Conservation (phyloP, 768 basidiomycete genomes). For the Rhizopogon vulgaris region DNA sequence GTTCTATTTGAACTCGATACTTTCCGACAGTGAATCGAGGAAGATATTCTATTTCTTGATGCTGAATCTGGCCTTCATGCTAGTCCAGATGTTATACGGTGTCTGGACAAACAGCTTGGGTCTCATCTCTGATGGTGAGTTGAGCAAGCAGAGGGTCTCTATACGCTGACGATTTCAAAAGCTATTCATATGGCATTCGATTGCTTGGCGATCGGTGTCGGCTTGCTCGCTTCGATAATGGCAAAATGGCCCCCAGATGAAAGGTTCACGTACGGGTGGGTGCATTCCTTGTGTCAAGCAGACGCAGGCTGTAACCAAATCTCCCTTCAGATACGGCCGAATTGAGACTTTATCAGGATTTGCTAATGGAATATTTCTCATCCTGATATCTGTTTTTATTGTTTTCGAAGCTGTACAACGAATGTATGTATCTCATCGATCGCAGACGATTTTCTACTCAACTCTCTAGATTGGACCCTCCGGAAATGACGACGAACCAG, state of each 20-base stretch:
- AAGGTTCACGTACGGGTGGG: constrained; percentile 90
- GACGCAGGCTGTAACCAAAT: neutral
- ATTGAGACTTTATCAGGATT: constrained; percentile 98
- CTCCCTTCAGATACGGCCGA: constrained; percentile 67
- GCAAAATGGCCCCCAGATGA: constrained; percentile 96
- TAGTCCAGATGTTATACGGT: constrained; percentile 94
- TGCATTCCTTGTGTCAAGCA: constrained; percentile 3
- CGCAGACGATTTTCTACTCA: neutral
- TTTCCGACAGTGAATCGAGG: constrained; percentile 86
- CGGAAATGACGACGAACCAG: constrained; percentile 96
- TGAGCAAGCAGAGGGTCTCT: neutral
- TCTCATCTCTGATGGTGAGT: constrained; percentile 90
- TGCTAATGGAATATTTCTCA: constrained; percentile 92
- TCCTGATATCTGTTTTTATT: constrained; percentile 95
- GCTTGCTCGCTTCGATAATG: constrained; percentile 94
- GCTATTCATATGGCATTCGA: constrained; percentile 99
- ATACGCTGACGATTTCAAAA: constrained; percentile 24
- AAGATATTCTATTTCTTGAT: constrained; percentile 97
- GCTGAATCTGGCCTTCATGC: constrained; percentile 93
- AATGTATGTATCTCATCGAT: constrained; percentile 45
- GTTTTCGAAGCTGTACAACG: constrained; percentile 97
- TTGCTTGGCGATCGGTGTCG: constrained; percentile 94
- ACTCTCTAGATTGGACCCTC: constrained; percentile 70
- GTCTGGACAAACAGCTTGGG: constrained; percentile 97
- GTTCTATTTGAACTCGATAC: constrained; percentile 82